phyloP scores from a whole-genome alignment of 2,329 filamentous ascomycete species.

The Alternaria ventricosa region DNA sequence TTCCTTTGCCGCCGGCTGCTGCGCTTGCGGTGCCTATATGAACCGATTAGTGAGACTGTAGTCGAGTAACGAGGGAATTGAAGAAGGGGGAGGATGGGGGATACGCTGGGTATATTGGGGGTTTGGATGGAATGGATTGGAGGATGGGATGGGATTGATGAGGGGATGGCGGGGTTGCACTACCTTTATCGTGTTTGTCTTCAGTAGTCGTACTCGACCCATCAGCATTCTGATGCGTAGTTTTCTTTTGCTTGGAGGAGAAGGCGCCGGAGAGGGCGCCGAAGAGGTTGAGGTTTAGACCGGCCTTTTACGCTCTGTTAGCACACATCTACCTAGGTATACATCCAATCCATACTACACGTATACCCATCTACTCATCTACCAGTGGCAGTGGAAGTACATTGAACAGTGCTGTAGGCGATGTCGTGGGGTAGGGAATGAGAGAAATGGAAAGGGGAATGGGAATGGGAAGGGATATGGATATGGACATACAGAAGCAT shows the following conservation, averaged over 20 bases:
- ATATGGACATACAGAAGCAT: constrained; percentile 33
- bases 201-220: constrained; percentile 31
- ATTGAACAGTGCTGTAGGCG: no score
- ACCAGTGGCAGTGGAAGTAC: no score
- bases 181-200: constrained; percentile 36
- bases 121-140: no score
- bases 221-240: constrained; percentile 36
- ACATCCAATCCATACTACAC: no score
- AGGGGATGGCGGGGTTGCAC: no score
- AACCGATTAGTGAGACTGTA: neutral
- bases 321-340: no score
- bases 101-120: neutral
- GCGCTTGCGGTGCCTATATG: constrained; percentile 26
- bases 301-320: constrained; percentile 11
- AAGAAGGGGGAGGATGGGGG: neutral
- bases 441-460: no score
- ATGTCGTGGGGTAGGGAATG: no score
- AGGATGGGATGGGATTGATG: neutral
- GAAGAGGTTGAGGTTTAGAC: constrained; percentile 47
- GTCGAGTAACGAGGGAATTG: rapidly evolving
- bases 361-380: no score
- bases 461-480: neutral
- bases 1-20: constrained; percentile 25
- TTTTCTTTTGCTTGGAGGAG: constrained; percentile 38
- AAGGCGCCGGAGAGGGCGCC: constrained; percentile 45